Conservation (phyloP, 1,139 yeast species). For the Lodderomyces margitis region DNA sequence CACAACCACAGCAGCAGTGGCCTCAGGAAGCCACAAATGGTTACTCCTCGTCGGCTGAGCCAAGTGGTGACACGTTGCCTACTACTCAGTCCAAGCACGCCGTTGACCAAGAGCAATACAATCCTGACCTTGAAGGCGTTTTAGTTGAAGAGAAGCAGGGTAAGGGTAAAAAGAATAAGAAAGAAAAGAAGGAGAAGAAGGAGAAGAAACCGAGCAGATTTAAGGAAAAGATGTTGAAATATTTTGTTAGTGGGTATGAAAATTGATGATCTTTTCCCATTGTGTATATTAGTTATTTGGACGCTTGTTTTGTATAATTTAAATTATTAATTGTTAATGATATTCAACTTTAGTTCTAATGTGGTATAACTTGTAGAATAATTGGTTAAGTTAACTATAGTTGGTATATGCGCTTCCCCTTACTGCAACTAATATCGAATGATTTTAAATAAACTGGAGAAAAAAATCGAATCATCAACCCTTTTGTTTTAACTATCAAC, state of each 20-base stretch:
- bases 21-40: constrained; percentile 2
- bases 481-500: too few relatives aligned
- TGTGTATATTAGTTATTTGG: neutral
- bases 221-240: constrained; percentile 34
- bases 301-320: neutral
- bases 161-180: constrained; percentile 4
- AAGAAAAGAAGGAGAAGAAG: constrained; percentile 11
- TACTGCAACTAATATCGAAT: neutral
- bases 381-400: too few relatives aligned
- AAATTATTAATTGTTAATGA: neutral
- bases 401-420: neutral
- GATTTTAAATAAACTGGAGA: neutral
- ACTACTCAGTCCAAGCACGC: constrained; percentile 10
- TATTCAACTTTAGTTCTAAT: too few relatives aligned
- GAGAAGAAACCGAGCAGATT: constrained; percentile 26
- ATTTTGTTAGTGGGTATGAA: constrained; percentile 35
- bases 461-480: too few relatives aligned
- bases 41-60: constrained; percentile 5
- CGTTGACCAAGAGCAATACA: neutral
- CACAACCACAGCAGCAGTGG: neutral
- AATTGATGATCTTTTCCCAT: neutral
- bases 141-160: constrained; percentile 3
- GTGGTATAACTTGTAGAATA: too few relatives aligned
- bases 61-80: constrained; percentile 10
- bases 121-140: constrained; percentile 2